Percentiles rank a stretch among this genome's conserved stretches.
Conservation (phyloP, 2,329 filamentous ascomycete species). For the Penicillium oxalicum region DNA sequence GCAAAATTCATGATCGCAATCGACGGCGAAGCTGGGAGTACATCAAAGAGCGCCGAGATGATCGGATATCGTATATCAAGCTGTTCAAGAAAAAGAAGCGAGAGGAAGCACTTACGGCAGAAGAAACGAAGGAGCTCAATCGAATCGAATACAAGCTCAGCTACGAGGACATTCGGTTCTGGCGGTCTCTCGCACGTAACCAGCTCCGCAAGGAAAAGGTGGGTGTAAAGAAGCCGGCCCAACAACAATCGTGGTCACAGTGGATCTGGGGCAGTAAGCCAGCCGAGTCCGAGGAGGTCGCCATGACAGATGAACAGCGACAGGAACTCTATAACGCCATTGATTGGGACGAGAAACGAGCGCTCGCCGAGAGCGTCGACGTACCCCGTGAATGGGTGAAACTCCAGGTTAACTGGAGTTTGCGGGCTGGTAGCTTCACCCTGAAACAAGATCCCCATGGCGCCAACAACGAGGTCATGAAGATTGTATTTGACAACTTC, state of each 20-base stretch:
- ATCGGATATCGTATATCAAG: slow-evolving; percentile 81
- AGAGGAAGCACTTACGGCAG: slow-evolving; percentile 59
- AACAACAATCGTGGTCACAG: slow-evolving; percentile 79
- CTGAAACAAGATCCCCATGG: slow-evolving; percentile 77
- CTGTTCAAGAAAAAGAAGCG: slow-evolving; percentile 92
- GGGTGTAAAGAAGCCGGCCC: slow-evolving; percentile 65
- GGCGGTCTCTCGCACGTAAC: slow-evolving; percentile 88
- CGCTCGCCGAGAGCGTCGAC: slow-evolving; percentile 79
- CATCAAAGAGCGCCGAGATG: slow-evolving; percentile 85
- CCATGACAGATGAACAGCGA: slow-evolving; percentile 91
- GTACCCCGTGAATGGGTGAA: slow-evolving; percentile 87
- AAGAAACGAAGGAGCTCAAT: slow-evolving; percentile 67
- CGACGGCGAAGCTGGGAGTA: slow-evolving; percentile 93
- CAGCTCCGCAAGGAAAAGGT: slow-evolving; percentile 94
- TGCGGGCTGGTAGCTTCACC: slow-evolving; percentile 95
- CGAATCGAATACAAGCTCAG: slow-evolving; percentile 77
- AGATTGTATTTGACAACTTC: slow-evolving; percentile 90
- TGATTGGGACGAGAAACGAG: slow-evolving; percentile 95
- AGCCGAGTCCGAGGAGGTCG: slow-evolving; percentile 67
- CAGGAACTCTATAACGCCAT: slow-evolving; percentile 97
- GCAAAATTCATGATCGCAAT: slow-evolving; percentile 93
- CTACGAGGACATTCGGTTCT: slow-evolving; percentile 96
- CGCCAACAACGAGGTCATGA: slow-evolving; percentile 73
- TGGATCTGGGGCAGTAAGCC: slow-evolving; percentile 87
- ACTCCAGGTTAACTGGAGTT: slow-evolving; percentile 81